A percentile compares a stretch with the other conserved stretches of the same genome.
Evolutionary conservation across 371 early-diverging fungal genomes (phyloP).

Genomic region (Amoeboaphelidium protococcarum): DNA sequence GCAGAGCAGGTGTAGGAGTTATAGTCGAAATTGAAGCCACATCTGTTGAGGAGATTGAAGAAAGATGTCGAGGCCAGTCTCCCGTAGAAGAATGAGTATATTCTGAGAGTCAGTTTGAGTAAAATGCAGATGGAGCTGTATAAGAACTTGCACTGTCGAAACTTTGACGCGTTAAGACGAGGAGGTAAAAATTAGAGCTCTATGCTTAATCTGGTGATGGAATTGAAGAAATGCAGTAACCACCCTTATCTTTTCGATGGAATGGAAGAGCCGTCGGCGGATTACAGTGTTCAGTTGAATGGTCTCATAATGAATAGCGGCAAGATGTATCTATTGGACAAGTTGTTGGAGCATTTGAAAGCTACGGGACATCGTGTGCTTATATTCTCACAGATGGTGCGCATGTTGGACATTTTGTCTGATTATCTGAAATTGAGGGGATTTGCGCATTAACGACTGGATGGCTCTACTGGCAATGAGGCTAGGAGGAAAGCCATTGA

Average conservation of each 20-base stretch:
- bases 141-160: constrained; percentile 71
- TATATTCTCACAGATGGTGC: constrained; percentile 30
- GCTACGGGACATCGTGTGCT: constrained; percentile 13
- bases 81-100: constrained; percentile 77
- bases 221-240: constrained; percentile 18
- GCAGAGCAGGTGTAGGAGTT: constrained; percentile 57
- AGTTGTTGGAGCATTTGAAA: constrained; percentile 10
- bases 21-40: constrained; percentile 49
- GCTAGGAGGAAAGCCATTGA: constrained; percentile 88
- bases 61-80: constrained; percentile 91
- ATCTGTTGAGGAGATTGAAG: constrained; percentile 82
- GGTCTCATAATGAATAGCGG: constrained; percentile 14
- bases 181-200: constrained; percentile 29
- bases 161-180: constrained; percentile 63
- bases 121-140: constrained; percentile 68
- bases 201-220: constrained; percentile 14
- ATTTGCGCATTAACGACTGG: constrained; percentile 78
- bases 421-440: constrained; percentile 64
- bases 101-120: constrained; percentile 73
- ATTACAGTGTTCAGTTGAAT: constrained; percentile 37
- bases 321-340: constrained; percentile 16
- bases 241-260: constrained; percentile 17
- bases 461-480: constrained; percentile 77
- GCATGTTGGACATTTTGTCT: constrained; percentile 73
- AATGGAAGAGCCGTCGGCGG: constrained; percentile 15